Evolutionary conservation across 176 grass and related monocot species (phyloP).

Genomic region (bread wheat (Triticum aestivum)): IWGSC_CS_RefSeq_v2.1 NC_057812.1:723688006-723688505

Average conservation of each 20-base stretch:
- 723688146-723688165: background rate
- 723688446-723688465: background rate
- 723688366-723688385: background rate
- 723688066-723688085: background rate
- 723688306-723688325: too few species aligned
- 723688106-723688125: background rate
- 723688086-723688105: background rate
- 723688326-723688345: background rate
- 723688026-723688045: background rate
- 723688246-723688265: background rate
- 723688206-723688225: too few species aligned
- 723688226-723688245: background rate
- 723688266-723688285: background rate
- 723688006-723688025: background rate
- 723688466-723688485: background rate
- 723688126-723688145: background rate
- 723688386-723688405: background rate
- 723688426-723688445: background rate
- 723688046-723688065: constrained; percentile 15
- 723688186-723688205: too few species aligned
- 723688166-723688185: background rate
- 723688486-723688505: background rate
- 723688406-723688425: background rate
- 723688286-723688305: background rate
- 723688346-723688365: background rate